These are phyloP conservation scores for Penicillium taxi DNA, from an alignment of 495 filamentous ascomycete genomes.

Conservation along the genomic window DNA sequence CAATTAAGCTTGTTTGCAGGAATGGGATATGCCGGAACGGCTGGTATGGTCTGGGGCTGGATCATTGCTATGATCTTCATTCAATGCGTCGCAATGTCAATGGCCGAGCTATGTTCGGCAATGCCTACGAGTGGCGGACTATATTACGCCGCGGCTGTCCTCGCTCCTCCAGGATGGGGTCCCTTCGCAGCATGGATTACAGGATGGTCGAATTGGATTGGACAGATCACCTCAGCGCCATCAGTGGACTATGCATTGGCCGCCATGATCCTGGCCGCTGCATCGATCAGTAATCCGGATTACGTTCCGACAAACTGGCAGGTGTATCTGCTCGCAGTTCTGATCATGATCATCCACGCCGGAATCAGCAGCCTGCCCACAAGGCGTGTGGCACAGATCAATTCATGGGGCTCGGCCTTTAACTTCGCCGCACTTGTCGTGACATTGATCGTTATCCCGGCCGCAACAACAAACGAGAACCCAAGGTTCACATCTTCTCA, in stretches of 20 bases:
- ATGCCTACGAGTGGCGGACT: conserved; percentile 71
- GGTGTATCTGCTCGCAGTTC: conserved; percentile 58
- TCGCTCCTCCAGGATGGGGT: conserved; percentile 69
- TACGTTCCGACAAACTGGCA: conserved; percentile 62
- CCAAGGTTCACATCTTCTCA: conserved; percentile 56
- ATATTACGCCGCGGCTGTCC: conserved; percentile 70
- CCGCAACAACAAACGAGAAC: conserved; percentile 47
- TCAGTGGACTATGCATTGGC: conserved; percentile 54
- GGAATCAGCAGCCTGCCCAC: conserved; percentile 70
- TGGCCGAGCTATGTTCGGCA: conserved; percentile 59
- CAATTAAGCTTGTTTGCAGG: conserved; percentile 21
- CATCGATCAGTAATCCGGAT: conserved; percentile 56
- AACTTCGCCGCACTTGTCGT: conserved; percentile 63
- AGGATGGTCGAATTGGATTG: conserved; percentile 71
- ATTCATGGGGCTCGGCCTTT: conserved; percentile 65
- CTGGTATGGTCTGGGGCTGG: conserved; percentile 82
- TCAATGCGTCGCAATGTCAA: conserved; percentile 59
- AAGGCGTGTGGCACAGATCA: conserved; percentile 65
- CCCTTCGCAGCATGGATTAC: conserved; percentile 69
- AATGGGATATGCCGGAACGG: conserved; percentile 74
- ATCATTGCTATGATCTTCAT: conserved; percentile 68
- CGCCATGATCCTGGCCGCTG: conserved; percentile 68
- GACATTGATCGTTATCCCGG: conserved; percentile 64
- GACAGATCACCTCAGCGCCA: conserved; percentile 62
- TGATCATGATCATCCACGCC: conserved; percentile 64